A percentile compares a stretch with the other conserved stretches of the same genome.
These are phyloP conservation scores for Venturia nashicola DNA, from an alignment of 2,329 filamentous ascomycete species.

Conservation along the genomic window DNA sequence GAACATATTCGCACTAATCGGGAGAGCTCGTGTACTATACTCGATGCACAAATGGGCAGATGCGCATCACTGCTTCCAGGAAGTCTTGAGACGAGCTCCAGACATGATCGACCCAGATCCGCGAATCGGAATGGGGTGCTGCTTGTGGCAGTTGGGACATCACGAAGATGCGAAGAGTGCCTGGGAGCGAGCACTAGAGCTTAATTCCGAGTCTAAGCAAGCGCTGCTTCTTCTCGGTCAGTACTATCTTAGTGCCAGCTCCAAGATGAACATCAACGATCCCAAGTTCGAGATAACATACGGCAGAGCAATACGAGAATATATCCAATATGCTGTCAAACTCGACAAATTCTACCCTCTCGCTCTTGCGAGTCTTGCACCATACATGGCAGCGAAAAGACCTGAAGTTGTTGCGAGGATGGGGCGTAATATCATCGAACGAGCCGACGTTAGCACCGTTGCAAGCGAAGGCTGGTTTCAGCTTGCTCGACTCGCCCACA, in stretches of 20 bases:
- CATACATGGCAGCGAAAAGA: slow-evolving; percentile 71
- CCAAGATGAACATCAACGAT: slow-evolving; percentile 70
- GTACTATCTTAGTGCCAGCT: slow-evolving; percentile 79
- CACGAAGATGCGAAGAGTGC: slow-evolving; percentile 84
- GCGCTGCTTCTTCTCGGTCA: slow-evolving; percentile 83
- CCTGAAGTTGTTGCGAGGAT: slow-evolving; percentile 72
- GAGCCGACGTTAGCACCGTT: slow-evolving; percentile 91
- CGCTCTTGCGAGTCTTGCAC: slow-evolving; percentile 79
- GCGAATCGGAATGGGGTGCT: slow-evolving; percentile 89
- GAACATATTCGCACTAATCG: slow-evolving; percentile 87
- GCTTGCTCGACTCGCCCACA: slow-evolving; percentile 82
- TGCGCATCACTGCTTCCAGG: slow-evolving; percentile 74
- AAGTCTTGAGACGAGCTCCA: slow-evolving; percentile 74
- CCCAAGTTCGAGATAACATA: slow-evolving; percentile 76
- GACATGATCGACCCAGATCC: slow-evolving; percentile 86
- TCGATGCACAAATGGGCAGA: slow-evolving; percentile 79
- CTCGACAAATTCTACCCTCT: slow-evolving; percentile 82
- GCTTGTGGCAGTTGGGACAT: slow-evolving; percentile 91
- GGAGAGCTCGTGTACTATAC: slow-evolving; percentile 76
- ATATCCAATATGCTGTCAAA: slow-evolving; percentile 89
- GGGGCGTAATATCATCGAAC: slow-evolving; percentile 85
- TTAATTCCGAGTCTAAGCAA: slow-evolving; percentile 74
- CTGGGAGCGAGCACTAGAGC: slow-evolving; percentile 78
- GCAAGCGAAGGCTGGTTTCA: slow-evolving; percentile 97
- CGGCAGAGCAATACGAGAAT: slow-evolving; percentile 88